A percentile compares a stretch with the other conserved stretches of the same genome.
phyloP scores from a whole-genome alignment of 2,329 filamentous ascomycete genomes.

The Claviceps paspali region DNA sequence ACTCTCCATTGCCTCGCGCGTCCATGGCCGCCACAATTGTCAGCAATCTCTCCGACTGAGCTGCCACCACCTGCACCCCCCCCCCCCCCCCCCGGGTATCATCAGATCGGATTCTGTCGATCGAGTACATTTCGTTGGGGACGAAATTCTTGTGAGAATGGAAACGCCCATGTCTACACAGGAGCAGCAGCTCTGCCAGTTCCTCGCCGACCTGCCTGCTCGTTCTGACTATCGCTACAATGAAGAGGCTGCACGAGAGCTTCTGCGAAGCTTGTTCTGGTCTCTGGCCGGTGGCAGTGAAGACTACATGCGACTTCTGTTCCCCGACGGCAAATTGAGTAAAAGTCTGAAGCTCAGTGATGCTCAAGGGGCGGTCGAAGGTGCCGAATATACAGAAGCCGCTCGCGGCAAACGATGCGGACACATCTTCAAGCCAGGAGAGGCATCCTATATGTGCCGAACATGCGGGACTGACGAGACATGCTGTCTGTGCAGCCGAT shows the following conservation, averaged over 20 bases:
- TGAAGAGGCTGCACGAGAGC: conserved; percentile 51
- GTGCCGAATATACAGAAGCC: conserved; percentile 84
- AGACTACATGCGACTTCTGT: conserved; percentile 65
- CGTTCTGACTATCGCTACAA: conserved; percentile 63
- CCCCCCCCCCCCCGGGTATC: conserved; percentile 1
- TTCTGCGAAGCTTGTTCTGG: conserved; percentile 71
- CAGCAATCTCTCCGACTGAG: conserved; percentile 7
- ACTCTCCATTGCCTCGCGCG: neutral
- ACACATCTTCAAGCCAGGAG: conserved; percentile 90
- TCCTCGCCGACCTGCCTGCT: conserved; percentile 63
- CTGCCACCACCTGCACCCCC: neutral
- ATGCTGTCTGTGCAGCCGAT: conserved; percentile 83
- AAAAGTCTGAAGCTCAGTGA: conserved; percentile 63
- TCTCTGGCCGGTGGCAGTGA: conserved; percentile 64
- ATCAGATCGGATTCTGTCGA: conserved; percentile 1
- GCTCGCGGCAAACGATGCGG: conserved; percentile 89
- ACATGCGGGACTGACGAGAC: conserved; percentile 93
- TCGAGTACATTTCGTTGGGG: conserved; percentile 1
- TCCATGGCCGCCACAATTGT: conserved; percentile 1
- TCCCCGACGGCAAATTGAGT: conserved; percentile 56
- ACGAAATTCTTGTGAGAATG: conserved; percentile 28
- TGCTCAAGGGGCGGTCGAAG: conserved; percentile 83
- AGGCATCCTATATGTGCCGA: conserved; percentile 86
- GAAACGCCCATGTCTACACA: conserved; percentile 42
- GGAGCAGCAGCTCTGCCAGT: conserved; percentile 72